Evolutionary conservation across 1,284 basidiomycete genomes (phyloP), one percentile per base, ranked within the genome.

Genomic region (Tremellales sp.): DNA sequence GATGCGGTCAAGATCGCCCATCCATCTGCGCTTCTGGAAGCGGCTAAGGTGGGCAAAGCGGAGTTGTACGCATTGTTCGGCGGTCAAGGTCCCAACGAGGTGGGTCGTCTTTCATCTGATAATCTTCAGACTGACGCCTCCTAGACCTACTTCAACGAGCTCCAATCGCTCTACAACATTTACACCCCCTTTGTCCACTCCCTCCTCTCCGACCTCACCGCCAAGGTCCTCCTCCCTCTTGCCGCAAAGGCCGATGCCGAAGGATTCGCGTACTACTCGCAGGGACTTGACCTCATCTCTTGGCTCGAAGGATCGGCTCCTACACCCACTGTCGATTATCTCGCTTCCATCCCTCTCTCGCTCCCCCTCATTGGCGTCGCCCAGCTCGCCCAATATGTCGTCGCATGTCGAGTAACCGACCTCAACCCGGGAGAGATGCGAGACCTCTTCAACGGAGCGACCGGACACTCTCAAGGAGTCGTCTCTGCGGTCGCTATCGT

Each of bases 31-130:
- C 81, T 97, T 31, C 75, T 97, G 53, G 74, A 78, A 16, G 85
- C 87, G 24, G 84, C 84, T 38, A 73, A 77, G 47, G 74, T 79
- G 21, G 82, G 83, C 43, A 78, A 86, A 44, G 85, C 90, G 27
- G 85, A 86, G 51, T 76, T 95, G 56, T 97, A 87, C 75, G 94
- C 88, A 47, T 78, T 98, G 48, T 98, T 98, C 65, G 94, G 94
- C 54, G 95, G 95, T n/a, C 94, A 98, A 73, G 94, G 94, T 58
- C 90, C 87, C 57, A 97, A 97, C 72, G 94, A 98, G 74, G 73
- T 76, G 55, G 66, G 75, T 71, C 18, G 9, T 18, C 22, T 46
- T n/a, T 44, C 44, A 32, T 19, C 40, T 47, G 7, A 40, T 25
- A n/a, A 43, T 21, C n/a, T 24, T 26, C 19, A n/a, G 13, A 48